Evolutionary conservation across 768 basidiomycete genomes (phyloP).

Genomic region (Chalciporus piperatus): DNA sequence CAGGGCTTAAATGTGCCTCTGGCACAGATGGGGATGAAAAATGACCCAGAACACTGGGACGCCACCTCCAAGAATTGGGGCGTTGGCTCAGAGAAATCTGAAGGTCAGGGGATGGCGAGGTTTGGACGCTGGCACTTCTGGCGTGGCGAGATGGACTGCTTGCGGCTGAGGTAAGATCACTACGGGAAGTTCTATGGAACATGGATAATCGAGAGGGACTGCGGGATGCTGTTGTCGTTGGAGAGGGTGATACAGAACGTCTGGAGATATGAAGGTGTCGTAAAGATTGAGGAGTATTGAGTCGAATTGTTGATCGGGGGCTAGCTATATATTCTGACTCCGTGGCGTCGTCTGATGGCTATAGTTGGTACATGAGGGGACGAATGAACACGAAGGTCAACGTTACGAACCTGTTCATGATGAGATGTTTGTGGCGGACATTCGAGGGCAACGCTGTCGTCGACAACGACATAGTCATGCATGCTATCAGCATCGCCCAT

Average conservation of each 20-base stretch:
- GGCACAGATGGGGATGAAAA: slow-evolving; percentile 51
- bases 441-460: slow-evolving; percentile 30
- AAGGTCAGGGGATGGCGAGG: slow-evolving; percentile 29
- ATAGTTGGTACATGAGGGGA: slow-evolving; percentile 17
- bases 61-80: slow-evolving; percentile 44
- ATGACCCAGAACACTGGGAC: slow-evolving; percentile 65
- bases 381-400: slow-evolving; percentile 18
- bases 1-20: slow-evolving; percentile 41
- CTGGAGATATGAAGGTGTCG: slow-evolving; percentile 44
- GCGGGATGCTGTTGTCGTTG: slow-evolving; percentile 32
- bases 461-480: slow-evolving; percentile 43
- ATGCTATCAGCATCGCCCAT: slow-evolving; percentile 34
- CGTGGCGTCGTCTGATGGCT: slow-evolving; percentile 23
- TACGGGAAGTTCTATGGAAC: slow-evolving; percentile 36
- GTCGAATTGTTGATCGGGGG: slow-evolving; percentile 33
- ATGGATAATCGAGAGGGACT: slow-evolving; percentile 43
- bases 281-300: slow-evolving; percentile 37
- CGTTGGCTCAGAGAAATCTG: slow-evolving; percentile 9
- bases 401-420: slow-evolving; percentile 27
- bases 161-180: slow-evolving; percentile 26
- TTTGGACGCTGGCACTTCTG: slow-evolving; percentile 50
- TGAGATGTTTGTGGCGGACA: slow-evolving; percentile 17
- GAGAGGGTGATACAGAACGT: slow-evolving; percentile 40
- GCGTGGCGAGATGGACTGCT: slow-evolving; percentile 38
- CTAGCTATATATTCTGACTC: slow-evolving; percentile 23